Percentiles rank a stretch among this genome's conserved stretches.
Conservation (phyloP, 1,284 basidiomycete genomes). For the Sutorius eximius region DNA sequence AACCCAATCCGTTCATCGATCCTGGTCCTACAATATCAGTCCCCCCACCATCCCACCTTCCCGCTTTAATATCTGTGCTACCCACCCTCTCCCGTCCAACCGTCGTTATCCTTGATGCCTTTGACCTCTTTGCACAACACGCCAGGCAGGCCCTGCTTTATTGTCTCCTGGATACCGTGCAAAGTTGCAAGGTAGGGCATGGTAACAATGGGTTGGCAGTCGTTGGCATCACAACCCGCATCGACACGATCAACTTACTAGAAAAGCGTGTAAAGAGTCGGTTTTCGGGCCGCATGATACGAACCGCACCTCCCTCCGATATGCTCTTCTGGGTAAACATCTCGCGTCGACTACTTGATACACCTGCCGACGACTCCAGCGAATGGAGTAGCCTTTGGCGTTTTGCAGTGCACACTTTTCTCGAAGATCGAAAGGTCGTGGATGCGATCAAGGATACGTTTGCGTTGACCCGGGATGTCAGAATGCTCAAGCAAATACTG, state of each 20-base stretch:
- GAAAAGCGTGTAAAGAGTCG: constrained; percentile 96
- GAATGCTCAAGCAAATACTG: constrained; percentile 63
- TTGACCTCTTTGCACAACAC: constrained; percentile 89
- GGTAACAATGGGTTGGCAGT: constrained; percentile 74
- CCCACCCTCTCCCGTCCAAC: constrained; percentile 78
- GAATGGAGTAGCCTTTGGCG: constrained; percentile 64
- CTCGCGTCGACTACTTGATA: constrained; percentile 44
- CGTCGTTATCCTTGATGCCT: constrained; percentile 83
- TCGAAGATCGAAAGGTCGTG: constrained; percentile 46
- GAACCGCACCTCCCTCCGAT: constrained; percentile 61
- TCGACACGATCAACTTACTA: constrained; percentile 85
- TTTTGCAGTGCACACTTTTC: constrained; percentile 54
- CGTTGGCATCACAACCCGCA: constrained; percentile 78
- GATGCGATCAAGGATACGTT: constrained; percentile 58
- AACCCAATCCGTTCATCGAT: constrained; percentile 43
- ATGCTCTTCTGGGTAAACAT: constrained; percentile 55
- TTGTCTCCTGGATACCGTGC: constrained; percentile 83
- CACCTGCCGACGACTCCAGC: constrained; percentile 29
- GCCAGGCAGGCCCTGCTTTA: constrained; percentile 87
- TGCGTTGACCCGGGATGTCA: constrained; percentile 66
- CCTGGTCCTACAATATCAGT: constrained; percentile 37
- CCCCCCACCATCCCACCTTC: constrained; percentile 75
- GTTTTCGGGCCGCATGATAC: constrained; percentile 87
- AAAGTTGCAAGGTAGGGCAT: constrained; percentile 59
- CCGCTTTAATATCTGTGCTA: constrained; percentile 76